Percentiles rank a stretch among this genome's conserved stretches.
These are phyloP conservation scores for Candida arabinofermentans DNA, from an alignment of 805 yeast species.

Conservation along the genomic window DNA sequence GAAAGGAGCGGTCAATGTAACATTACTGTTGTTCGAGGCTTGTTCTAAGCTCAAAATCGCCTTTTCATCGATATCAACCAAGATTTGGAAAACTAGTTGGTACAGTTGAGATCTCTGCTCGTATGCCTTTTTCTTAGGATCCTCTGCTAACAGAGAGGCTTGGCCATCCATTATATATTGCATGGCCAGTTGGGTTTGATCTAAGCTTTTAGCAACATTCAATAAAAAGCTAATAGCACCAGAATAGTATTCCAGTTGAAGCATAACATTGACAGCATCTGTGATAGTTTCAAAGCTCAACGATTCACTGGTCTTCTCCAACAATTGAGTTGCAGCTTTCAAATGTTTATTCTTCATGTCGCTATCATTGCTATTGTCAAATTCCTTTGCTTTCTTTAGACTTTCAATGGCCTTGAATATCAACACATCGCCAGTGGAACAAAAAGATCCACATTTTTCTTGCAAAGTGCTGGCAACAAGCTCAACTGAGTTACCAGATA, in stretches of 20 bases:
- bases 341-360: constrained; percentile 66
- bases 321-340: constrained; percentile 67
- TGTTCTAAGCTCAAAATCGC: constrained; percentile 42
- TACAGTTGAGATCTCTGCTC: constrained; percentile 58
- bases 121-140: constrained; percentile 47
- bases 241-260: constrained; percentile 70
- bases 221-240: constrained; percentile 84
- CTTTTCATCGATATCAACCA: constrained; percentile 65
- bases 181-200: constrained; percentile 53
- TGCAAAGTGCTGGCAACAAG: constrained; percentile 82
- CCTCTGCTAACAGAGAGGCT: constrained; percentile 33
- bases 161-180: constrained; percentile 46
- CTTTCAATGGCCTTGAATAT: constrained; percentile 93
- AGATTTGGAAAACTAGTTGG: constrained; percentile 67
- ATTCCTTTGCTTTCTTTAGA: constrained; percentile 78
- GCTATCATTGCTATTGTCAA: constrained; percentile 63
- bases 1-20: constrained; percentile 12
- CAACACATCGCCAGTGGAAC: constrained; percentile 89
- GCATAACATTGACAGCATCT: constrained; percentile 75
- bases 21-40: constrained; percentile 15
- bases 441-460: constrained; percentile 90
- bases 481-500: constrained; percentile 91
- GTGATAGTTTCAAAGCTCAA: constrained; percentile 74
- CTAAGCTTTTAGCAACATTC: constrained; percentile 68
- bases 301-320: constrained; percentile 76